These are phyloP conservation scores for Cladophialophora chaetospira DNA, from an alignment of 2,329 filamentous ascomycete species.

Conservation along the genomic window DNA sequence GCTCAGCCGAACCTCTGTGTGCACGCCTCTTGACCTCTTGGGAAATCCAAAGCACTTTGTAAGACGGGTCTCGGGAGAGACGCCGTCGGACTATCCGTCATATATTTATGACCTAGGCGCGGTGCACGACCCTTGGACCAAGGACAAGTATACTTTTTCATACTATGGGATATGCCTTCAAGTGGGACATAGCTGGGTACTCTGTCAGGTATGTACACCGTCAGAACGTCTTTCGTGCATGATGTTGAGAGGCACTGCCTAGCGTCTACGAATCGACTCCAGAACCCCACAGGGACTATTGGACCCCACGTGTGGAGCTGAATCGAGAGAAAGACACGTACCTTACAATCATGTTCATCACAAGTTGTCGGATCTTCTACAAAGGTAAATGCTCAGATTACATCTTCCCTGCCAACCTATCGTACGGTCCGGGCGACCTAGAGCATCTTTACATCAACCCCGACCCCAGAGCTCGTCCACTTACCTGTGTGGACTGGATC, in stretches of 20 bases:
- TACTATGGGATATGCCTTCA: constrained; percentile 2
- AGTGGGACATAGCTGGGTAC: constrained; percentile 1
- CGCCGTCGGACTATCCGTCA: too few relatives aligned
- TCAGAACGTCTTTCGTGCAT: neutral
- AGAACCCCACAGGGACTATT: neutral
- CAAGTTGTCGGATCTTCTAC: constrained; percentile 13
- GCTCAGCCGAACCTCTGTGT: too few relatives aligned
- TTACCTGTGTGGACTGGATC: constrained; percentile 14
- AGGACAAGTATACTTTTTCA: too few relatives aligned
- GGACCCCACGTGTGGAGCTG: neutral
- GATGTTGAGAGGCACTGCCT: neutral
- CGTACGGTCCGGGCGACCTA: neutral
- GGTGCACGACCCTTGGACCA: too few relatives aligned
- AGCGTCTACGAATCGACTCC: neutral
- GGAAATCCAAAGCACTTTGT: too few relatives aligned
- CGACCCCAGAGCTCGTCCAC: neutral
- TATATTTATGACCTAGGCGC: too few relatives aligned
- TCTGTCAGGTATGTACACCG: constrained; percentile 6
- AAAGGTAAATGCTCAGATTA: constrained; percentile 5
- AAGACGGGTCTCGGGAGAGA: too few relatives aligned
- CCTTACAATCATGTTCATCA: constrained; percentile 17
- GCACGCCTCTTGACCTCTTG: too few relatives aligned
- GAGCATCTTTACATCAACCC: neutral
- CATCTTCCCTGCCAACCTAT: constrained; percentile 3
- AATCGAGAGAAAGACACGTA: neutral